Percentiles rank a stretch among this genome's conserved stretches.
phyloP scores from a whole-genome alignment of 202 grass and related monocot species.

The Panicum virgatum region DNA sequence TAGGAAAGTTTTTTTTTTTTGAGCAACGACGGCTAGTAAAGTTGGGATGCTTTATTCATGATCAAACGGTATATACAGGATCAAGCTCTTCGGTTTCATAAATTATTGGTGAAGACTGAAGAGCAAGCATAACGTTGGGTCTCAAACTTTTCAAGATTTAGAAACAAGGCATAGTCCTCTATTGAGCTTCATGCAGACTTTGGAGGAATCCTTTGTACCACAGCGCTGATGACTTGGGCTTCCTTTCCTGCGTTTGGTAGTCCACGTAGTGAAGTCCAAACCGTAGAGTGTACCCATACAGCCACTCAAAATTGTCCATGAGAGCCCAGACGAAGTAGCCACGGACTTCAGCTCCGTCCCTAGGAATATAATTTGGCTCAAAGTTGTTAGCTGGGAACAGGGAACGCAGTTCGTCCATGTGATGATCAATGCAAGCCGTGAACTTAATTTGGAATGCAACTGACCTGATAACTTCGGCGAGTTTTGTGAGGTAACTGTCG shows the following conservation, averaged over 20 bases:
- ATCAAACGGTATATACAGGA: neutral
- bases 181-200: slow-evolving; percentile 4
- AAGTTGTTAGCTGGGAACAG: neutral
- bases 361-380: neutral
- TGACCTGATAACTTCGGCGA: slow-evolving; percentile 56
- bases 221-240: slow-evolving; percentile 46
- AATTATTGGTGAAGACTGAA: neutral
- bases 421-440: too few relatives aligned
- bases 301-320: slow-evolving; percentile 58
- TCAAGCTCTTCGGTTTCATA: neutral
- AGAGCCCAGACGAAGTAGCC: slow-evolving; percentile 58
- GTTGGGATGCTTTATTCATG: neutral
- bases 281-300: slow-evolving; percentile 44
- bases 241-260: slow-evolving; percentile 48
- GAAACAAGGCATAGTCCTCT: neutral
- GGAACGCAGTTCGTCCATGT: neutral
- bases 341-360: slow-evolving; percentile 47
- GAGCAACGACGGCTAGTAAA: too few relatives aligned
- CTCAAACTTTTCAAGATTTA: neutral
- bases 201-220: slow-evolving; percentile 57
- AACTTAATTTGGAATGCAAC: neutral
- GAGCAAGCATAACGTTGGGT: neutral
- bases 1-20: too few relatives aligned
- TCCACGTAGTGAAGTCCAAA: slow-evolving; percentile 55
- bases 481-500: slow-evolving; percentile 45